Base-by-base conservation (phyloP, 2,329 filamentous ascomycete genomes). In the Fusarium decemcellulare region DNA sequence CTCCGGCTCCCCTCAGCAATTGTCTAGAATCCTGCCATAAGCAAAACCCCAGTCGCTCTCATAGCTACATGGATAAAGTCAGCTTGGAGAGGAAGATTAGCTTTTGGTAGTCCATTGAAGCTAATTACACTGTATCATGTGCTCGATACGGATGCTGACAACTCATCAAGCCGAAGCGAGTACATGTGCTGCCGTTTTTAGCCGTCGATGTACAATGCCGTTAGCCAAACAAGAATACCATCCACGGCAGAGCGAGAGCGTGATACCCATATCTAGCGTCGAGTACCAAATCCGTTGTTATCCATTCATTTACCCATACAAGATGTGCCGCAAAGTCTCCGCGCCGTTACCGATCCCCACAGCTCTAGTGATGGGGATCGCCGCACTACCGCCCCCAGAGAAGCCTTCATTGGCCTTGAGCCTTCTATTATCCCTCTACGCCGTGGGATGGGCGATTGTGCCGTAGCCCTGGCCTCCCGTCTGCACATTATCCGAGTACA, bases 401-500 rank as follows among this genome's bases (percentile, higher is more conserved):
- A 29, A 52, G 39, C n/a, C 36, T 14, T 37, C 9, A 40, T 30
- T 4, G 32, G 29, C 14, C 52, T 6, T 57, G 18, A 3, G 36
- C 29, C 8, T 16, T 32, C 48, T 29, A 34, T 6, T 29, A 36
- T 16, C 16, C 59, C 39, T 36, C 58, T 65, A 73, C 43, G 40
- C 65, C n/a, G 68, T 70, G 16, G 75, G 59, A 60, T 81, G 80
- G 53, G 74, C 79, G 65, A 85, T 82, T 1, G 85, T 86, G 55
- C 87, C 86, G 73, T 89, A 93, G 68, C 90, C 88, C 52, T 89
- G 85, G 68, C 90, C 91, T n/a, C 91, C 92, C 5, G 83, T 88
- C 81, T 94, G 91, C n/a, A 95, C 88, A 37, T 88, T 87, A 37
- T 92, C 86, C 72, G 89, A 92, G 78, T 91, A 95, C 16, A 95